Conservation (phyloP, 805 yeast species). For the Saccharomyces eubayanus region DNA sequence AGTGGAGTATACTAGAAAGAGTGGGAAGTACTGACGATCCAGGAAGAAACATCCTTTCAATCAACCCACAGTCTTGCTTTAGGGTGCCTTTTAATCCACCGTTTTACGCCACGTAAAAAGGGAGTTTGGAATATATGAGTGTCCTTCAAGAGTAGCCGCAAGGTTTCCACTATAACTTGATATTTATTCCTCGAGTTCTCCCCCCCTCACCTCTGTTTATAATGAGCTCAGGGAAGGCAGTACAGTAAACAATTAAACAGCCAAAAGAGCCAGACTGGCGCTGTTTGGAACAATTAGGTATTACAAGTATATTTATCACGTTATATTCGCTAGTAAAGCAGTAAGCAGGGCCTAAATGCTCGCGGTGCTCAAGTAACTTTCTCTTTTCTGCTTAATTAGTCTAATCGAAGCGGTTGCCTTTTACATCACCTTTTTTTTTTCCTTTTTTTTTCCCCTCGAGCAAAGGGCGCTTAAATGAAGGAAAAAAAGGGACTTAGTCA, state of each 20-base stretch:
- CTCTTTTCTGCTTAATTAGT: background rate
- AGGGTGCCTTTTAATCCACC: background rate
- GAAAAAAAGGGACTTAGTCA: background rate
- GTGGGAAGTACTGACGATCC: background rate
- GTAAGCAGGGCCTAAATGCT: background rate
- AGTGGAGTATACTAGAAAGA: background rate
- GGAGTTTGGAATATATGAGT: background rate
- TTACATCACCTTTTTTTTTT: background rate
- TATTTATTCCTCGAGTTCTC: background rate
- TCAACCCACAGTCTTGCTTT: background rate
- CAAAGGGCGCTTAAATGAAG: background rate
- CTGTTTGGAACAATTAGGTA: background rate
- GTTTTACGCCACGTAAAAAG: background rate
- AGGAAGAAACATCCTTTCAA: background rate
- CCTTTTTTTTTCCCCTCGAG: background rate
- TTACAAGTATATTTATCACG: background rate
- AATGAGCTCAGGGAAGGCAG: background rate
- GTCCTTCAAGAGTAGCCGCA: background rate
- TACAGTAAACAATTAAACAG: background rate
- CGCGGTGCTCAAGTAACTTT: background rate
- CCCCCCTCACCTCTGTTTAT: background rate
- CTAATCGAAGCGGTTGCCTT: background rate
- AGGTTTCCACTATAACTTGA: background rate
- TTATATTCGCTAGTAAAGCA: background rate
- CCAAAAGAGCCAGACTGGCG: background rate